These are phyloP conservation scores for Peniophora sp. DNA, from an alignment of 1,284 basidiomycete genomes.

Conservation along the genomic window DNA sequence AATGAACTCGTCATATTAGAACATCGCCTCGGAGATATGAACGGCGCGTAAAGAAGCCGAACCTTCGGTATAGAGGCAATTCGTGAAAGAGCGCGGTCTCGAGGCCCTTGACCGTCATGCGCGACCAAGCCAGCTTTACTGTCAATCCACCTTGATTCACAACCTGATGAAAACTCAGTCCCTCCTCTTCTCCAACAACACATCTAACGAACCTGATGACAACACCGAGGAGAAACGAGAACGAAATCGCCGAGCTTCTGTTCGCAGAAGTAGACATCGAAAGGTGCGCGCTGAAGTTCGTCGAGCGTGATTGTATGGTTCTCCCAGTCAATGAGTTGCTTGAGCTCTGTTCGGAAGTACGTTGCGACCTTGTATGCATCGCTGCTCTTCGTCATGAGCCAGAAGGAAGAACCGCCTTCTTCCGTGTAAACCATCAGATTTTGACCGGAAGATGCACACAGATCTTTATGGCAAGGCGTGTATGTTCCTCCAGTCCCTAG, in stretches of 20 bases:
- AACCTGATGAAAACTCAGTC: constrained; percentile 72
- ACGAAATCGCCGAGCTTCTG: constrained; percentile 70
- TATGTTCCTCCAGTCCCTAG: constrained; percentile 66
- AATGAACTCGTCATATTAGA: too few species aligned
- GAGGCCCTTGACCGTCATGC: constrained; percentile 62
- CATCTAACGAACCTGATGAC: constrained; percentile 37
- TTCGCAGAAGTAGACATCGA: constrained; percentile 57
- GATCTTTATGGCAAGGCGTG: constrained; percentile 74
- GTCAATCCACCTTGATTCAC: constrained; percentile 70
- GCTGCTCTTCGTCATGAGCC: constrained; percentile 70
- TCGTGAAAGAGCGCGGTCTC: constrained; percentile 55
- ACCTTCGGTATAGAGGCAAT: constrained; percentile 71
- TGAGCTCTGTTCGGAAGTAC: constrained; percentile 62
- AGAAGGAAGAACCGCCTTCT: constrained; percentile 59
- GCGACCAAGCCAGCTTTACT: constrained; percentile 74
- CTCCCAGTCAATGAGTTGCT: constrained; percentile 43
- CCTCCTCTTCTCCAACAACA: too few species aligned
- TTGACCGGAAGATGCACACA: constrained; percentile 72
- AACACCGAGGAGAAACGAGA: constrained; percentile 68
- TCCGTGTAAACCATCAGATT: constrained; percentile 77
- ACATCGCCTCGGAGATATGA: too few species aligned
- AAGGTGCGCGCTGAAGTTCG: constrained; percentile 59
- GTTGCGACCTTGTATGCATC: constrained; percentile 40
- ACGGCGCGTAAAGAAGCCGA: neutral
- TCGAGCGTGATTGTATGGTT: constrained; percentile 50